Evolutionary conservation across 108 stramenopile genomes (phyloP).

Genomic region (Cyclotella distinguenda): DNA sequence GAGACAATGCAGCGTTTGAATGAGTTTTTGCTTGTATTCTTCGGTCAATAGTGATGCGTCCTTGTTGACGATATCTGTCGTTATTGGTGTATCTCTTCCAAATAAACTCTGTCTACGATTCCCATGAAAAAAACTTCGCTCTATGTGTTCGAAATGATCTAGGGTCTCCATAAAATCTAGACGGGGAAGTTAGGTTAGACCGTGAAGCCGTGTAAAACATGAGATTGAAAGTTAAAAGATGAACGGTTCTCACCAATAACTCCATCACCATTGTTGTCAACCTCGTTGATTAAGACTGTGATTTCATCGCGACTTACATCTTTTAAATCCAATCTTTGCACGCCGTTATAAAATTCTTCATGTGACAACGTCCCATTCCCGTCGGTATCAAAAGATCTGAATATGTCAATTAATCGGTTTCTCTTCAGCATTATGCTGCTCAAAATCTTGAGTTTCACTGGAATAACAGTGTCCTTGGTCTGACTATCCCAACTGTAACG

Average conservation of each 20-base stretch:
- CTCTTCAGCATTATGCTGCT: constrained; percentile 21
- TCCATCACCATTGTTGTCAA: constrained; percentile 30
- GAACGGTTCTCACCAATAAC: constrained; percentile 13
- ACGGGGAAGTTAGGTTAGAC: no score
- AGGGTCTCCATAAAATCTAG: constrained; percentile 16
- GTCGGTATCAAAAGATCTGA: constrained; percentile 36
- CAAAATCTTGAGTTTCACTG: constrained; percentile 39
- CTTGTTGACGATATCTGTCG: not conserved
- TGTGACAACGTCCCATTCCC: constrained; percentile 13
- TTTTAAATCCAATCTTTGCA: constrained; percentile 11
- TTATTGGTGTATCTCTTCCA: not conserved
- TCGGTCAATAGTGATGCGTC: constrained; percentile 2
- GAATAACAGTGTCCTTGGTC: constrained; percentile 27
- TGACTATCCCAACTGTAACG: constrained; percentile 21
- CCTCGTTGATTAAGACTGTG: constrained; percentile 17
- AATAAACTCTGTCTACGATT: constrained; percentile 21
- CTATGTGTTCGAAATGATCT: constrained; percentile 26
- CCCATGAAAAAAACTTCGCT: constrained; percentile 11
- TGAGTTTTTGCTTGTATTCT: constrained; percentile 14
- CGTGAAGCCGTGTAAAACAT: no score
- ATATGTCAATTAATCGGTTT: constrained; percentile 29
- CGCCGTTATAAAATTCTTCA: constrained; percentile 28
- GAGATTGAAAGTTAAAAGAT: no score
- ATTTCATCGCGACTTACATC: constrained; percentile 19
- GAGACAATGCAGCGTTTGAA: constrained; percentile 8